Base-by-base conservation (phyloP, 164 flowering plant genomes). In the Echeveria elegans region DNA sequence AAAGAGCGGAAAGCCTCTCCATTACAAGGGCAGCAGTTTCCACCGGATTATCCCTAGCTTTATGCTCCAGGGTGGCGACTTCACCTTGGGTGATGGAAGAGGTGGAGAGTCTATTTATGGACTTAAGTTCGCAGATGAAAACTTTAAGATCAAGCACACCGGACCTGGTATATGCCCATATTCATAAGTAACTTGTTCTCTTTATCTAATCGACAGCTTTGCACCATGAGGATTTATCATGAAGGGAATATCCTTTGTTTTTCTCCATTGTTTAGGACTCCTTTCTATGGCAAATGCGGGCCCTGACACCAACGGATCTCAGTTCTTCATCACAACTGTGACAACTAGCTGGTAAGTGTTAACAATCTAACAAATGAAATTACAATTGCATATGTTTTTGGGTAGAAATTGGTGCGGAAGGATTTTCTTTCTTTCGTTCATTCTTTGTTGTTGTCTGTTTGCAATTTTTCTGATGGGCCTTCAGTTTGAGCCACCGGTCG, bases 231-330 rank as follows among this genome's bases (percentile, higher is more conserved):
- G 18, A 18, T 47, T 19, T 16, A 19, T 47, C 5, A 16, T 47
- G 52, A 47, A 47, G 18, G 28, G 56, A 50, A 50, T 50, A 34
- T 34, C 5, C 37, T 34, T 34, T 34, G 7, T 7, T 3, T 34
- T 7, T 50, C 11, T 21, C 56, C 10, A 19, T 52, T 53, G 45
- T 38, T 34, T 75, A 93, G 98, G 97, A 10, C 34, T 82, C 60
- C 74, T 94, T 30, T 94, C 98, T 21, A 91, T 89, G 98, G 98
- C 98, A 65, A 94, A 94, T 82, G 85, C 98, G 65, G 98, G 98
- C 52, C 72, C 69, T 11, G 88, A 94, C 77, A 89, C 93, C 59
- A 94, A 91, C 62, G 98, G 98, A 36, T 94, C 97, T 9, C 98
- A 94, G 69, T 94, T 94, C 78, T 93, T 94, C 86, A 89, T 94